These are phyloP conservation scores for Schizophyllum amplum DNA, from an alignment of 1,284 basidiomycete species.

Conservation along the genomic window DNA sequence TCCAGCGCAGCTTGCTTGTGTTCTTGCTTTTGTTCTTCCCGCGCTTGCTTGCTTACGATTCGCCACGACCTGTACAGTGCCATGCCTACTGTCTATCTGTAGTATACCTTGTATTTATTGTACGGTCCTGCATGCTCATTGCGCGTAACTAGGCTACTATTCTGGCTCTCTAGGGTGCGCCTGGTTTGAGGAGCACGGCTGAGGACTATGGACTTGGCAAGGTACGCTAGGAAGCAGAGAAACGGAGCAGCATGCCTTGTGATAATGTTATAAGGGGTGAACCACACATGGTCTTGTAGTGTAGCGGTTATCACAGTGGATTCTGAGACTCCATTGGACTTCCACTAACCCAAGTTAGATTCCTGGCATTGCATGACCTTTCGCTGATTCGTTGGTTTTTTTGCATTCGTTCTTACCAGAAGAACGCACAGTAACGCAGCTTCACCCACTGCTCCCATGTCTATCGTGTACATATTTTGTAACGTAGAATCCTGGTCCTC, in stretches of 20 bases:
- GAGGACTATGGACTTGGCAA: no score
- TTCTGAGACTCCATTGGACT: neutral
- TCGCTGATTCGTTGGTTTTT: no score
- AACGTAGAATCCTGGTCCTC: constrained; percentile 40
- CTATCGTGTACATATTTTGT: constrained; percentile 35
- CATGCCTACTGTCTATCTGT: neutral
- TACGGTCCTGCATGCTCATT: neutral
- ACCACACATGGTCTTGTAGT: neutral
- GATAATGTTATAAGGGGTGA: no score
- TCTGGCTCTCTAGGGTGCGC: no score
- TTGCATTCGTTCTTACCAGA: no score
- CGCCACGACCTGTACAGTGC: neutral
- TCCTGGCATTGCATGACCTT: no score
- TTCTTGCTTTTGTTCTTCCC: neutral
- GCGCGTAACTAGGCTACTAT: no score
- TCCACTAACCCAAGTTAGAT: no score
- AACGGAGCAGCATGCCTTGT: no score
- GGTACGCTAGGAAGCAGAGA: no score
- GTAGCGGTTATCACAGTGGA: constrained; percentile 1
- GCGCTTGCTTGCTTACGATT: neutral
- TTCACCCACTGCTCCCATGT: neutral
- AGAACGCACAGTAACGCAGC: neutral
- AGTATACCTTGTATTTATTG: neutral
- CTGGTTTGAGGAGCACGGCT: no score
- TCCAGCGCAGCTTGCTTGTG: no score